These are phyloP conservation scores for Geosmithia morbida DNA, from an alignment of 2,329 filamentous ascomycete genomes.

Conservation along the genomic window DNA sequence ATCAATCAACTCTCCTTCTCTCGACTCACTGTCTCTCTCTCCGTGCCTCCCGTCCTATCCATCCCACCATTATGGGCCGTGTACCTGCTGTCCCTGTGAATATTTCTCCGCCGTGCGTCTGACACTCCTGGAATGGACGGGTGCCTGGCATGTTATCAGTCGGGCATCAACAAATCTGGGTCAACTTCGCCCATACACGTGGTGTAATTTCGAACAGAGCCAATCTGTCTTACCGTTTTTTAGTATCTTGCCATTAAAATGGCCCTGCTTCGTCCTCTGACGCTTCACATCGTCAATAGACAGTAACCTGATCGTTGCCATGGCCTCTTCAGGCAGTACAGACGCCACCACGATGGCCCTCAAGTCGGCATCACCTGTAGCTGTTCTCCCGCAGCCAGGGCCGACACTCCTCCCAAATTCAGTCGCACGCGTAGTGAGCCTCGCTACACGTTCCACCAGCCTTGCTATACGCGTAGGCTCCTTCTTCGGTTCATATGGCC, in stretches of 20 bases:
- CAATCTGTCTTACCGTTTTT: too few species aligned
- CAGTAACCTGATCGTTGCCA: background rate
- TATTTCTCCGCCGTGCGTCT: background rate
- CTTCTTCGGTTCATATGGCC: slow-evolving; percentile 33
- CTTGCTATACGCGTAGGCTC: slow-evolving; percentile 39
- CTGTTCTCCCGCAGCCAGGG: slow-evolving; percentile 7
- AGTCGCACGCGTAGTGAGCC: slow-evolving; percentile 43
- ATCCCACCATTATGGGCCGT: background rate
- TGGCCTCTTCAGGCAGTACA: background rate
- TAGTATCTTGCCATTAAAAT: background rate
- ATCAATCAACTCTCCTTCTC: background rate
- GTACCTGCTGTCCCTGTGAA: background rate
- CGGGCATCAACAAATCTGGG: background rate
- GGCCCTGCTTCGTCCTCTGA: background rate
- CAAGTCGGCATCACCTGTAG: background rate
- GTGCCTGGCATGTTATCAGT: background rate
- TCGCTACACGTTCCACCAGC: slow-evolving; percentile 45
- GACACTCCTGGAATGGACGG: background rate
- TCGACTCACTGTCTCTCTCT: background rate
- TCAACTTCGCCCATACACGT: background rate
- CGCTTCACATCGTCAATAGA: background rate
- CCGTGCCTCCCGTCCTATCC: background rate
- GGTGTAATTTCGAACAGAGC: too few species aligned
- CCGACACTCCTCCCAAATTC: slow-evolving; percentile 41
- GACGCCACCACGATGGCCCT: background rate